These are phyloP conservation scores for Alternaria brassicae DNA, from an alignment of 2,329 filamentous ascomycete species.

Conservation along the genomic window DNA sequence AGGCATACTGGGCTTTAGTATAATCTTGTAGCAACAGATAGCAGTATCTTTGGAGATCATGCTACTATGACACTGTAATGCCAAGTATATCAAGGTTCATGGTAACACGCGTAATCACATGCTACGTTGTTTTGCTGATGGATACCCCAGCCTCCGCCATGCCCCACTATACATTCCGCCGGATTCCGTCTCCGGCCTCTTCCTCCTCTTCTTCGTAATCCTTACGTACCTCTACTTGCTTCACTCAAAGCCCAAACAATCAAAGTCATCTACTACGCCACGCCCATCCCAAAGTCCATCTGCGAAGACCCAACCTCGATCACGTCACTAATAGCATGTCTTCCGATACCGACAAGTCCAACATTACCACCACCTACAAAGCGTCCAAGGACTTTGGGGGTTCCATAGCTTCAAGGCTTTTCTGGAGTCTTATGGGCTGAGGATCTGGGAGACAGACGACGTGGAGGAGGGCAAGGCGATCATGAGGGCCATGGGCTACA, in stretches of 20 bases:
- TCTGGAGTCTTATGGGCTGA: constrained; percentile 22
- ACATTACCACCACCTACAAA: constrained; percentile 8
- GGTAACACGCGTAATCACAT: constrained; percentile 57
- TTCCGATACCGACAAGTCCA: constrained; percentile 7
- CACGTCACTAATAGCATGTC: constrained; percentile 2
- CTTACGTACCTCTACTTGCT: neutral
- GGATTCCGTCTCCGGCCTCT: neutral
- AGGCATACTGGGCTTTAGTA: constrained; percentile 11
- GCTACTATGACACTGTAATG: neutral
- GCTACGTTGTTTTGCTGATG: neutral
- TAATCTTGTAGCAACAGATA: neutral
- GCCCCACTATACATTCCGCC: neutral
- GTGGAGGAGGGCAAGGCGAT: constrained; percentile 31
- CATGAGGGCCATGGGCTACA: constrained; percentile 30
- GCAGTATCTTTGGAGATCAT: neutral
- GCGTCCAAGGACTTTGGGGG: constrained; percentile 27
- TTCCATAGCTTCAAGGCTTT: constrained; percentile 24
- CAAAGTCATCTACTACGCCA: neutral
- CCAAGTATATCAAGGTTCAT: neutral
- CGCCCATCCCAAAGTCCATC: neutral
- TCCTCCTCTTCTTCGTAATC: neutral
- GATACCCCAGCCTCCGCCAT: neutral
- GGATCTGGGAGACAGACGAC: constrained; percentile 18
- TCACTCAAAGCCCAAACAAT: neutral
- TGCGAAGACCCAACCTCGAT: neutral